These are phyloP conservation scores for Podospora tetraspora DNA, from an alignment of 495 filamentous ascomycete genomes.

Conservation along the genomic window DNA sequence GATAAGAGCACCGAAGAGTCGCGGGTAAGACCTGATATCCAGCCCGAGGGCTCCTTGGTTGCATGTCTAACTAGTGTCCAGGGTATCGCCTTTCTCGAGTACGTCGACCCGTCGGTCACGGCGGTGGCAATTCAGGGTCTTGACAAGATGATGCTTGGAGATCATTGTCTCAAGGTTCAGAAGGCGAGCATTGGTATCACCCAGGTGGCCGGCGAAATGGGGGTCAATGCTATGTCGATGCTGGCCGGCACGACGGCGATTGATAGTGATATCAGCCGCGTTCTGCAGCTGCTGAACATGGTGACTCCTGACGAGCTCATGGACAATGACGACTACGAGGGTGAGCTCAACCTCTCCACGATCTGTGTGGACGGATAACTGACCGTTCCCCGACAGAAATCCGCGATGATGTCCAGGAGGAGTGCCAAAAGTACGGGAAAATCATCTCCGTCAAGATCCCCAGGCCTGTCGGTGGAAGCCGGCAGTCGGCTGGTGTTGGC, in stretches of 20 bases:
- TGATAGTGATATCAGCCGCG: constrained; percentile 68
- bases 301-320: constrained; percentile 93
- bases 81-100: constrained; percentile 98
- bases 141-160: constrained; percentile 87
- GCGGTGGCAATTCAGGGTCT: constrained; percentile 86
- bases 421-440: constrained; percentile 84
- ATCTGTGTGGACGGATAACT: constrained; percentile 20
- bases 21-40: constrained; percentile 53
- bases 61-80: constrained; percentile 33
- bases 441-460: constrained; percentile 87
- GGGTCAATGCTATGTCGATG: constrained; percentile 98
- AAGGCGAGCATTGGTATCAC: constrained; percentile 89
- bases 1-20: constrained; percentile 82
- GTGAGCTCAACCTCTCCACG: constrained; percentile 39
- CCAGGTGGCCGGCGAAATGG: constrained; percentile 88
- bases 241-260: constrained; percentile 86
- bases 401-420: constrained; percentile 81
- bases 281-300: constrained; percentile 95
- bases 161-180: constrained; percentile 74
- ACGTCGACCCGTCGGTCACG: constrained; percentile 68
- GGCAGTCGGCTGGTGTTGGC: constrained; percentile 81
- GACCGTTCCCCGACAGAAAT: constrained; percentile 61
- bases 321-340: constrained; percentile 90
- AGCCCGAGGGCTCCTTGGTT: neutral
- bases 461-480: constrained; percentile 71